These are phyloP conservation scores for Chlamydomonas reinhardtii DNA, from an alignment of 163 green algal genomes.

Conservation along the genomic window DNA sequence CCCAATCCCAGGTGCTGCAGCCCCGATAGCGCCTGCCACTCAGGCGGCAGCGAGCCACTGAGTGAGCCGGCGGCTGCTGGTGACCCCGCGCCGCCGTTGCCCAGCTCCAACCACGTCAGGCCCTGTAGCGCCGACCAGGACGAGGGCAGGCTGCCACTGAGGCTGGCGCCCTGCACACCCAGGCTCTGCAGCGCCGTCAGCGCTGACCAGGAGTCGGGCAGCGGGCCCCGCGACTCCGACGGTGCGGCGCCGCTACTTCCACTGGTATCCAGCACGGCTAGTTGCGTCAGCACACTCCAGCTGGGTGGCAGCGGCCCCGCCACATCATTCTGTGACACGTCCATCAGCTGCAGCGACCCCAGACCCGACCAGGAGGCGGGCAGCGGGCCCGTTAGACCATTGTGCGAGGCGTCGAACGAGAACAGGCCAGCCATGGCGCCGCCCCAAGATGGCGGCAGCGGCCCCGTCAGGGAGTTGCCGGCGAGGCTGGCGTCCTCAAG, in stretches of 20 bases:
- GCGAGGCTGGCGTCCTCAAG: neutral
- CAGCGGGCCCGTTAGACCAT: conserved; percentile 1
- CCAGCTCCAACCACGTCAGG: conserved; percentile 2
- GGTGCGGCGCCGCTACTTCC: too few species aligned
- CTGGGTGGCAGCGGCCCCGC: neutral
- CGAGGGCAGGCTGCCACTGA: neutral
- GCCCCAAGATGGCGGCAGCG: too few species aligned
- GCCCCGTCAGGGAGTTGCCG: conserved; percentile 2
- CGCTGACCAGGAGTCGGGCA: too few species aligned
- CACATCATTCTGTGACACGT: too few species aligned
- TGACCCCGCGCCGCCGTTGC: neutral
- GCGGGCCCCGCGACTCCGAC: too few species aligned
- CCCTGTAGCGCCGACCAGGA: neutral
- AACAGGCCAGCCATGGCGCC: too few species aligned
- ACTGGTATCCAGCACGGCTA: too few species aligned
- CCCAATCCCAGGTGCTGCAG: too few species aligned
- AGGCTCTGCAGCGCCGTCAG: neutral
- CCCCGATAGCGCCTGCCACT: neutral
- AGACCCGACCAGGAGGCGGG: conserved; percentile 10
- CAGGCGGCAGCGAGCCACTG: neutral
- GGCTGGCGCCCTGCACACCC: neutral
- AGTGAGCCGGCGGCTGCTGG: too few species aligned
- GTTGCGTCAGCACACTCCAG: neutral
- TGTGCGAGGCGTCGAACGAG: neutral
- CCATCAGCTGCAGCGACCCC: neutral